Evolutionary conservation across 2,329 filamentous ascomycete species (phyloP).

Genomic region (Gliomastix tumulicola): DNA sequence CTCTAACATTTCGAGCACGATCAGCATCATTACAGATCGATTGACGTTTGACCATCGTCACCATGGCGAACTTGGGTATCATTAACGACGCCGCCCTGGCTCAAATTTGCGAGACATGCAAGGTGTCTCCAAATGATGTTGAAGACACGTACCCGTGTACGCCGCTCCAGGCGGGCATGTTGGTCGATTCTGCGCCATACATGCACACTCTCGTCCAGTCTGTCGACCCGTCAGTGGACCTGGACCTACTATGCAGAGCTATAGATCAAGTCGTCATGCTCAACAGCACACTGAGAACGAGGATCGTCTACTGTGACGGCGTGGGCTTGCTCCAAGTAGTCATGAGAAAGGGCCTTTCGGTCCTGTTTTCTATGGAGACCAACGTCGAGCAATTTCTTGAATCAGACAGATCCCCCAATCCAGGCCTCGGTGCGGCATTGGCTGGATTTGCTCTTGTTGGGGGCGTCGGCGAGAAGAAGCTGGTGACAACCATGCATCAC

Average conservation of each 20-base stretch:
- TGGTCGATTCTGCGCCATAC: constrained; percentile 1
- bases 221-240: background rate
- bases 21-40: too few species aligned
- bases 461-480: too few species aligned
- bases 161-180: background rate
- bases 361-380: too few species aligned
- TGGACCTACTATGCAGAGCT: background rate
- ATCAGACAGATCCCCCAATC: background rate
- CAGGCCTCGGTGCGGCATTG: background rate
- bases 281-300: constrained; percentile 1
- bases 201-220: background rate
- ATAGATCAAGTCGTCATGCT: background rate
- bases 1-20: too few species aligned
- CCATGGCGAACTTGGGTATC: too few species aligned
- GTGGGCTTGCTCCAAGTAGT: constrained; percentile 1
- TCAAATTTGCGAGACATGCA: too few species aligned
- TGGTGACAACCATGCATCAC: constrained; percentile 1
- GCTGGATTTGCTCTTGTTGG: background rate
- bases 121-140: background rate
- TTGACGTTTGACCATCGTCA: too few species aligned
- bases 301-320: background rate
- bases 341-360: too few species aligned
- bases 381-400: background rate
- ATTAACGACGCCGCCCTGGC: too few species aligned
- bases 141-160: constrained; percentile 1